phyloP scores from a whole-genome alignment of 176 grass and related monocot genomes.

The Calamus simplicifolius region DNA sequence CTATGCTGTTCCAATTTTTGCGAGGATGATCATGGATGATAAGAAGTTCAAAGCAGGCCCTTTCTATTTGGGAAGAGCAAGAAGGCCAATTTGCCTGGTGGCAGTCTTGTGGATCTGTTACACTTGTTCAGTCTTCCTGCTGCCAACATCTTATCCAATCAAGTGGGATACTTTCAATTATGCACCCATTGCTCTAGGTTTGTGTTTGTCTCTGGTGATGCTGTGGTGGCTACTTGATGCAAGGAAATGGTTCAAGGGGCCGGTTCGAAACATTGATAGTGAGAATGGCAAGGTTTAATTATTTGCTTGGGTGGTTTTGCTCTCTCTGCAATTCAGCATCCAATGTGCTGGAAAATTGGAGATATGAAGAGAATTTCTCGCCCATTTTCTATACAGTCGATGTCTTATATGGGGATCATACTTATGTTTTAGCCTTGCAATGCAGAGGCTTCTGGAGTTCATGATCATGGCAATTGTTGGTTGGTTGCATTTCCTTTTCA shows the following conservation, averaged over 20 bases:
- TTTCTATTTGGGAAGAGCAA: constrained; percentile 66
- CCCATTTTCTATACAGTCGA: too few species aligned
- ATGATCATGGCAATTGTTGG: too few species aligned
- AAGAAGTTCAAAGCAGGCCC: constrained; percentile 67
- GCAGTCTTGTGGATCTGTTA: constrained; percentile 98
- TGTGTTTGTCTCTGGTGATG: constrained; percentile 48
- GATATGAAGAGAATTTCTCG: too few species aligned
- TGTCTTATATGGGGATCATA: too few species aligned
- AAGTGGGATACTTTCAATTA: constrained; percentile 78
- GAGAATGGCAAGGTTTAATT: constrained; percentile 37
- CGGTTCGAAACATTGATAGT: constrained; percentile 78
- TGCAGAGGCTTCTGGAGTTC: too few species aligned
- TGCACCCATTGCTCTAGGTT: constrained; percentile 60
- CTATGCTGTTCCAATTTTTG: constrained; percentile 94
- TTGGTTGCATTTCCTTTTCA: too few species aligned
- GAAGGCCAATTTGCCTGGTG: constrained; percentile 76
- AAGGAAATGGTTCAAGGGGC: constrained; percentile 85
- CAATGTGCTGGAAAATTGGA: too few species aligned
- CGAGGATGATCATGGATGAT: constrained; percentile 78
- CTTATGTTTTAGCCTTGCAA: too few species aligned
- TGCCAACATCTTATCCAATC: constrained; percentile 79
- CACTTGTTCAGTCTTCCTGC: constrained; percentile 87
- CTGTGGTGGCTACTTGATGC: constrained; percentile 93
- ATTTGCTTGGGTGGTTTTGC: too few species aligned
- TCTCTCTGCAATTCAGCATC: too few species aligned